Base-by-base conservation (phyloP, 75 land plant genomes). In the Ceratopteris richardii region DNA sequence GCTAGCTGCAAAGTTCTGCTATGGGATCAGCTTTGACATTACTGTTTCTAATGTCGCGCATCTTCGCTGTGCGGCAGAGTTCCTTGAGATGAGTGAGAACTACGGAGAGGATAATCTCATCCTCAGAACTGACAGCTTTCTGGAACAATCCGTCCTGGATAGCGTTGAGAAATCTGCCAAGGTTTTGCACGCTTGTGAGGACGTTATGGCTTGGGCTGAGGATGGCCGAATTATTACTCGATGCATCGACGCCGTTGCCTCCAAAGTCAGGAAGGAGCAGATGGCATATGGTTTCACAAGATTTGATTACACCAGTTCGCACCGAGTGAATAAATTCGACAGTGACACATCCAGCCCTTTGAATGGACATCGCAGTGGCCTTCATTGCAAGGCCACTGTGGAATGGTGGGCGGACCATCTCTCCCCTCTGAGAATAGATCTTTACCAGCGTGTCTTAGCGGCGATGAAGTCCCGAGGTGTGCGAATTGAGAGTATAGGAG, bases 11-110 rank as follows among this genome's bases (percentile, higher is more conserved):
- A 81, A 85, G 54, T 88, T 88, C 58, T 88, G 93, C 50, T 88
- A 88, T 66, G 89, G 89, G n/a, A 68, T 85, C 22, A 88, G 79
- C 70, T 88, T 88, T 60, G 93, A 88, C 69, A 85, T 88, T 47
- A 88, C 85, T 0, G 51, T 81, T 19, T 31, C 67, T 56, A 85
- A 88, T 69, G 93, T 88, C 20, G 93, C 89, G 26, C 74, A 80
- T 30, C 81, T 88, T 0, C 72, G 77, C 52, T 88, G 92, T 58
- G 77, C 73, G 13, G 77, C 93, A 0, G 82, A 85, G 41, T 88
- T 79, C 56, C 89, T 88, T 31, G 89, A 88, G 55, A 81, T 85
- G 93, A 33, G 7, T 33, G 37, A 33, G 3, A 9, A 33, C 37
- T 73, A 73, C 10, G 89, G 82, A 17, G 72, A 77, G 29, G 89